Base-by-base conservation (phyloP, 176 grass and related monocot genomes). In the Leersia perrieri region DNA sequence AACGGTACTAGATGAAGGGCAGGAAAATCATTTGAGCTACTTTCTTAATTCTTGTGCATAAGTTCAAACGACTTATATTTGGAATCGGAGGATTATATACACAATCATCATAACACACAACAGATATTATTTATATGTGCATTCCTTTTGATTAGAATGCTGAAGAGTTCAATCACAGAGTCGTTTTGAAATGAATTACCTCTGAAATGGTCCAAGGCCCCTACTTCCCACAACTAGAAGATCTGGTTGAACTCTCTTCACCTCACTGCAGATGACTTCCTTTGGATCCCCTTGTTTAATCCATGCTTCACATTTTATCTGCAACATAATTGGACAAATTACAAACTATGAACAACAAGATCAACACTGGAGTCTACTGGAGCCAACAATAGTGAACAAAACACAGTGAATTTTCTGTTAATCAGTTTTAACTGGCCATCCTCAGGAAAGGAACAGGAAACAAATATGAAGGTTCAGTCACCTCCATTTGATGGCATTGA, bases 241-340 rank as follows among this genome's bases (percentile, higher is more conserved):
- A 84, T 95, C 96, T 82, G 96, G 92, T 23, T 91, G 81, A 65
- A 91, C 73, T 82, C 88, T 80, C 81, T 98, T 95, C 72, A 91
- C 90, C 66, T 99, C 96, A 3, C 80, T 85, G 78, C 92, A 95
- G 57, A 99, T 91, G 67, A 99, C 88, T 49, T 95, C 96, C 70
- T 95, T 95, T 75, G 96, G 92, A 83, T 93, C 92, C 57, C 92
- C 96, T 5, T 87, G 76, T 74, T 55, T 91, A 44, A 88, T 84
- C 96, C 96, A 91, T 80, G 92, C 92, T 88, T 95, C 96, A 31
- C 96, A 98, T 41, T 70, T 88, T 86, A 98, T 81, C 96, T 98
- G 67, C 29, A 80, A 41, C 18, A 80, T 30, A 77, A 83, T 63
- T 45, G 71, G 36, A 77, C 15, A 84, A 82, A 60, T 40, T 33